Base-by-base conservation (phyloP, 2,329 filamentous ascomycete species). In the Phyllosticta citrichinensis region DNA sequence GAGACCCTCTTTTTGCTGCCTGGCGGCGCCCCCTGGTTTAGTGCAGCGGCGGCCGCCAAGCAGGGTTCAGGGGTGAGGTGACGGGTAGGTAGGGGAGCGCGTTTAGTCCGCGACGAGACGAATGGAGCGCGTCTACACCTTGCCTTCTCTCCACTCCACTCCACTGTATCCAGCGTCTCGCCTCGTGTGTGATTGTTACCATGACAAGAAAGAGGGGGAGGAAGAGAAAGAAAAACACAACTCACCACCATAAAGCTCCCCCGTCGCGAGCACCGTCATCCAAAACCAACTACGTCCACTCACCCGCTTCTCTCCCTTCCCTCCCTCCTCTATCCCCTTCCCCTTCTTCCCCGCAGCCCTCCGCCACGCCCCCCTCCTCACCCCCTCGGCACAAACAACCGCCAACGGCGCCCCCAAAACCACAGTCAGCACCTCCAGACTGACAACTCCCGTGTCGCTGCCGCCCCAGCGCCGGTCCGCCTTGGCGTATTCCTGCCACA, bases 401-500 rank as follows among this genome's bases (percentile, higher is more conserved):
- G 83, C 82, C 52, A 83, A 72, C 19, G 84, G 84, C 0, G 81
- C 84, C 2, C 79, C 83, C 14, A 84, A 70, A 35, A 81, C 76
- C 1, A 87, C 83, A 0, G 84, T 87, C 69, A 87, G 70, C 14
- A 87, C 63, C 70, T 87, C 84, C 62, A 87, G 68, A 52, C 77
- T 80, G 55, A 87, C 78, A 40, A 86, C 79, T 1, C 77, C 82
- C 62, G 84, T 63, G 68, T 87, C 84, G 10, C 79, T 79, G 6
- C 77, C 80, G 10, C 79, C 81, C 84, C 84, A 87, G 63, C 84
- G 74, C 64, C 73, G 75, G 69, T 87, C 84, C 20, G 84, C 84
- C 70, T 84, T 84, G 5, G 82, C 83, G 70, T 87, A 87, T 71
- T 86, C 84, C 71, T 83, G 81, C 84, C 84, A 87, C 62, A 87